Evolutionary conservation across 495 filamentous ascomycete species (phyloP).

Genomic region (Collariella sp.): DNA sequence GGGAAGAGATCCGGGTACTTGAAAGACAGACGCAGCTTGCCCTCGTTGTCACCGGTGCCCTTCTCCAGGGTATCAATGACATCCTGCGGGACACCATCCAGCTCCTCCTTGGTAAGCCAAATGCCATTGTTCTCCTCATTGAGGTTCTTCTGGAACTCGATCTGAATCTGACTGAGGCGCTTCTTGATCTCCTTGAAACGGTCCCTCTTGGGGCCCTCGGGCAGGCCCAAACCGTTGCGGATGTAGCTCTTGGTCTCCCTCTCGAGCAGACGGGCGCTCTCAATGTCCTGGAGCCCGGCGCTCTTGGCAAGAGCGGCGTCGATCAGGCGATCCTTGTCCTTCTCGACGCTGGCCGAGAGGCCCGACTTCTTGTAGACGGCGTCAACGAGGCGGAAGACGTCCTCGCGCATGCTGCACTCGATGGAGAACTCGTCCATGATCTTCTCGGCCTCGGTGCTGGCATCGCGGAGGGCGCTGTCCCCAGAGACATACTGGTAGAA

Average conservation of each 20-base stretch:
- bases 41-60: slow-evolving; percentile 60
- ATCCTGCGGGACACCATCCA: slow-evolving; percentile 51
- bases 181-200: slow-evolving; percentile 60
- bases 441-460: slow-evolving; percentile 51
- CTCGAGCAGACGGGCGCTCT: slow-evolving; percentile 47
- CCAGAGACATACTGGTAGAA: slow-evolving; percentile 79
- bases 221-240: slow-evolving; percentile 47
- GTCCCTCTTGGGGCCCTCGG: slow-evolving; percentile 45
- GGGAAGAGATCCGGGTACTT: slow-evolving; percentile 59
- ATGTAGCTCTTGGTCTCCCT: slow-evolving; percentile 52
- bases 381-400: slow-evolving; percentile 51
- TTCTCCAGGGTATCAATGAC: slow-evolving; percentile 53
- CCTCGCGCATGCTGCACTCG: slow-evolving; percentile 53
- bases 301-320: slow-evolving; percentile 23
- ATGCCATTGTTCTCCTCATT: slow-evolving; percentile 53
- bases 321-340: slow-evolving; percentile 29
- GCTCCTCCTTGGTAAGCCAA: slow-evolving; percentile 52
- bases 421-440: slow-evolving; percentile 52
- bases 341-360: slow-evolving; percentile 30
- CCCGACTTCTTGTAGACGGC: slow-evolving; percentile 42
- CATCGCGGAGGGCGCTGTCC: slow-evolving; percentile 58
- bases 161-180: slow-evolving; percentile 47
- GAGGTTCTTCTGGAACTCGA: slow-evolving; percentile 52
- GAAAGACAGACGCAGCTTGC: slow-evolving; percentile 50
- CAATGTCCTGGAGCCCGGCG: slow-evolving; percentile 32